Base-by-base conservation (phyloP, 1,284 basidiomycete genomes). In the Leccinum fuscescens region DNA sequence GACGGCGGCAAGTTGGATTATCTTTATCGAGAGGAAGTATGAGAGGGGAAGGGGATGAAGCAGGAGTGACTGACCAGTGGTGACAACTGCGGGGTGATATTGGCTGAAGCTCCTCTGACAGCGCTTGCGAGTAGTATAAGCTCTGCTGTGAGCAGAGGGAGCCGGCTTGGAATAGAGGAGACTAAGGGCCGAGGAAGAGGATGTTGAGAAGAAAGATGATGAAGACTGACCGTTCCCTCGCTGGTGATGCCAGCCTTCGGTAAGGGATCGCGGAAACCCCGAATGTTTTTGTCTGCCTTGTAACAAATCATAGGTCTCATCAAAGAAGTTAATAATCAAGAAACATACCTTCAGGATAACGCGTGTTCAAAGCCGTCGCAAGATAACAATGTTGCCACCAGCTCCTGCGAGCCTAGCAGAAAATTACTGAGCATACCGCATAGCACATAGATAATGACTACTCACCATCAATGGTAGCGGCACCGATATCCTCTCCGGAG, bases 351-450 rank as follows among this genome's bases (percentile, higher is more conserved):
- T 98, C 62, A 98, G 79, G 64, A 98, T 94, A 61, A 98, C 76
- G 69, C 94, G 96, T 79, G 93, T 89, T 92, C 92, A 67, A 94
- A 95, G 64, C 91, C 89, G 60, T 94, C 89, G 57, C 94, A 88
- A 66, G 94, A 92, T 69, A 98, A 86, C 54, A 99, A 76, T 0
- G 89, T 86, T 68, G 93, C 97, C 6, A 85, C 24, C 24, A 27
- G 24, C 72, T 96, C 95, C 73, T 98, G 96, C 31, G 92, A 95
- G 3, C 95, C 94, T 93, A 67, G 29, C 14, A 60, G 22, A 50
- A 33, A 53, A 53, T 20, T 35, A 22, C 54, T 50, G 42, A 60
- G 42, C 48, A 24, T 22, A 15, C 46, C 8, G 1, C 8, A 33
- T 49, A 42, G 65, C 46, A n/a, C n/a, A 44, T 46, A 35, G 44